A percentile compares a stretch with the other conserved stretches of the same genome.
phyloP scores from a whole-genome alignment of 495 filamentous ascomycete genomes.

The Chlorociboria aeruginascens region DNA sequence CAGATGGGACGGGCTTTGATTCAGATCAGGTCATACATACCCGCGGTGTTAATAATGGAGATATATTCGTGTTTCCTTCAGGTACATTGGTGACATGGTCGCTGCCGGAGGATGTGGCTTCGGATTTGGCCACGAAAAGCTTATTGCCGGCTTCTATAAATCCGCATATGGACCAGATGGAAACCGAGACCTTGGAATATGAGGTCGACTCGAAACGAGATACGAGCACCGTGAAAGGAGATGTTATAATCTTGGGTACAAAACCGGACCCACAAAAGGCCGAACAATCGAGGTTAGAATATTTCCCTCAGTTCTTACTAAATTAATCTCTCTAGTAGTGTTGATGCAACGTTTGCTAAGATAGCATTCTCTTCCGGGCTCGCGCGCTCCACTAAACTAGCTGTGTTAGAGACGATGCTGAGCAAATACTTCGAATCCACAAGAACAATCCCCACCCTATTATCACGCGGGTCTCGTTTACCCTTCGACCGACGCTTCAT shows the following conservation, averaged over 20 bases:
- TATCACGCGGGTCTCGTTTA: conserved; percentile 50
- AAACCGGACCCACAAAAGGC: conserved; percentile 29
- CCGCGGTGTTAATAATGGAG: conserved; percentile 47
- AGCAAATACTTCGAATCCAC: conserved; percentile 76
- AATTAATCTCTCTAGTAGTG: conserved; percentile 22
- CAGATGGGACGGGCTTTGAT: conserved; percentile 44
- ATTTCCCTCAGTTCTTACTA: background rate
- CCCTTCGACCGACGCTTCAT: conserved; percentile 70
- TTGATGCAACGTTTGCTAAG: conserved; percentile 78
- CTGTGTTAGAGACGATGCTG: conserved; percentile 80
- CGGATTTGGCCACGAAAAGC: conserved; percentile 58
- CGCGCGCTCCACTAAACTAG: conserved; percentile 90
- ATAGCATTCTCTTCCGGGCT: conserved; percentile 93
- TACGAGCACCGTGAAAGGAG: conserved; percentile 69
- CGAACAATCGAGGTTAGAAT: background rate
- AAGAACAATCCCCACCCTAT: conserved; percentile 59
- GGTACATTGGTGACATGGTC: conserved; percentile 92
- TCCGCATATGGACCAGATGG: conserved; percentile 55
- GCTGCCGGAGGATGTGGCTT: conserved; percentile 57
- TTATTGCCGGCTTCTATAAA: conserved; percentile 63
- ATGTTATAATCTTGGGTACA: conserved; percentile 82
- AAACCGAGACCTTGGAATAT: conserved; percentile 88
- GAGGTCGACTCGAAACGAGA: conserved; percentile 63
- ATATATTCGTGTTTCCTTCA: conserved; percentile 94
- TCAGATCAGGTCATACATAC: conserved; percentile 47